Evolutionary conservation across 2,329 filamentous ascomycete species (phyloP), one percentile per base, ranked within the genome.

Genomic region (Lasiodiplodia hormozganensis): DNA sequence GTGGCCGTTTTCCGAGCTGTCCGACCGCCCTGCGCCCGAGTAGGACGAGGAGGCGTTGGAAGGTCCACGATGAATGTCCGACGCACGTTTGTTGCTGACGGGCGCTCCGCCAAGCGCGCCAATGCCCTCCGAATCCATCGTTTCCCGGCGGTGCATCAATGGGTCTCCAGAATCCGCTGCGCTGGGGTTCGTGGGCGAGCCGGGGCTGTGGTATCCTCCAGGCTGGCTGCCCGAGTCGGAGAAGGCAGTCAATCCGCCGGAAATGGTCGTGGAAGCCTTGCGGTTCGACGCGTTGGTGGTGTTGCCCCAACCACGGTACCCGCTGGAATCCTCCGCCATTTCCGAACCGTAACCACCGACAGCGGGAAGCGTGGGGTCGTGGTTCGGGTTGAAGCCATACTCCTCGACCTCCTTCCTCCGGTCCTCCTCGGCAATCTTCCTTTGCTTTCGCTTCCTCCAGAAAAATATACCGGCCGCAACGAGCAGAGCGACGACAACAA

Each of bases 1-100:
- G 43, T 84, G 82, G 67, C 83, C 83, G 53, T 89, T 87, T 23
- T 84, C 85, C 16, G 87, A 89, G 23, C 82, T 80, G 70, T 90
- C 88, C 0, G 95, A 97, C 69, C 88, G 88, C 54, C 89, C 90
- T 8, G 89, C 92, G 14, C 90, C 91, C 71, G 94, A 97, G 82
- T 98, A 99, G 1, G 93, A 94, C 0, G 96, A 98, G 0, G 96
- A 99, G 6, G 96, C 96, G 76, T 98, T 98, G 6, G 95, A 98
- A 2, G 93, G 90, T 1, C 96, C 96, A 66, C 96, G 91, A 72
- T 92, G 92, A 43, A 98, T 92, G 72, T 93, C 92, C 7, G 70
- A 68, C 54, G 75, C 28, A 79, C 91, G 90, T 67, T 87, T 85
- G 68, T 87, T 85, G 31, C 90, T 86, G 16, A 88, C 85, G 14